phyloP scores from a whole-genome alignment of 805 yeast species.

The Ogataea ramenticola region DNA sequence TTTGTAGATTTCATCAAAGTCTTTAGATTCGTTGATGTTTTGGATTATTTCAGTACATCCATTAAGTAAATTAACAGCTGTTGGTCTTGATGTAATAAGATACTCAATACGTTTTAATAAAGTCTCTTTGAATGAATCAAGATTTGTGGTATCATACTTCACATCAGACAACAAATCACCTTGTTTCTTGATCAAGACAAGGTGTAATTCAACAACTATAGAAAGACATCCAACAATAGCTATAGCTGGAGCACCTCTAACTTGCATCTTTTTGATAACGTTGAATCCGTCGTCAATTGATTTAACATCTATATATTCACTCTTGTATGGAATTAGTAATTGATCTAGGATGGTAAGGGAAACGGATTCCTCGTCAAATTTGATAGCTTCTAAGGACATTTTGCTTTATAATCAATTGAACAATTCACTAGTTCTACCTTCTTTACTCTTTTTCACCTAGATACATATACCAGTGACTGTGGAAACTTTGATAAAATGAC shows the following conservation, averaged over 20 bases:
- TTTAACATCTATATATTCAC: constrained; percentile 55
- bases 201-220: constrained; percentile 61
- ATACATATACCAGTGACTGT: too few species aligned
- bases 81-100: constrained; percentile 77
- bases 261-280: constrained; percentile 88
- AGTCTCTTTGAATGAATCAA: constrained; percentile 25
- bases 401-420: too few species aligned
- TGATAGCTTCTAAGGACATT: constrained; percentile 57
- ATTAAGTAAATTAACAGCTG: constrained; percentile 87
- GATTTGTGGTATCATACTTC: constrained; percentile 14
- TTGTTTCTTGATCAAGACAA: constrained; percentile 19
- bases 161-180: constrained; percentile 17
- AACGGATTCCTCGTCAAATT: constrained; percentile 41
- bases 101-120: constrained; percentile 49
- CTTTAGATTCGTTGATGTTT: constrained; percentile 16
- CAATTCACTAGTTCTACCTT: too few species aligned
- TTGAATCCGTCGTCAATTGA: constrained; percentile 66
- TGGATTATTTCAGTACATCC: constrained; percentile 51
- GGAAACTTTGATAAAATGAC: too few species aligned
- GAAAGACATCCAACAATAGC: constrained; percentile 91
- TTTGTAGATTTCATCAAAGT: constrained; percentile 18
- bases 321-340: constrained; percentile 70
- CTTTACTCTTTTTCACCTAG: too few species aligned
- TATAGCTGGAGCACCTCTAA: constrained; percentile 97
- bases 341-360: constrained; percentile 70